Percentiles rank a stretch among this genome's conserved stretches.
phyloP scores from a whole-genome alignment of 1,284 basidiomycete genomes.

The Ustilago cynodontis region DNA sequence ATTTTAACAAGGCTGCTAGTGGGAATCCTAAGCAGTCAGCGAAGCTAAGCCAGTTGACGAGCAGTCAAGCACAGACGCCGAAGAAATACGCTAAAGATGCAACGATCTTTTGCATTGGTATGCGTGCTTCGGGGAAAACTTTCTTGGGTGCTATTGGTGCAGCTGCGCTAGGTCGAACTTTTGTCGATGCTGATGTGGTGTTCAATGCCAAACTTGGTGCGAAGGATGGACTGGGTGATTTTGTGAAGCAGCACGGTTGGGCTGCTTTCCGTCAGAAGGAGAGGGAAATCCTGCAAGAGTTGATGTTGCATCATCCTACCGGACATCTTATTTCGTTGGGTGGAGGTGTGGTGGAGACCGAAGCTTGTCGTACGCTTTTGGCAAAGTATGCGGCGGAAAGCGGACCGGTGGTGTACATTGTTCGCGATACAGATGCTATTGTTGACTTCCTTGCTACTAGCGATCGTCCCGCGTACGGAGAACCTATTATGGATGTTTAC shows the following conservation, averaged over 20 bases:
- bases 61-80: slow-evolving; percentile 46
- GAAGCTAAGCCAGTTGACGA: slow-evolving; percentile 24
- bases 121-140: slow-evolving; percentile 97
- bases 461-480: slow-evolving; percentile 79
- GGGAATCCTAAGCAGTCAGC: slow-evolving; percentile 18
- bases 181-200: slow-evolving; percentile 87
- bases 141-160: slow-evolving; percentile 86
- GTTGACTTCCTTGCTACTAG: slow-evolving; percentile 86
- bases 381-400: slow-evolving; percentile 76
- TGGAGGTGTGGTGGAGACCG: slow-evolving; percentile 92
- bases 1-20: slow-evolving; percentile 56
- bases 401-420: slow-evolving; percentile 80
- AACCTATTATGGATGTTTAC: slow-evolving; percentile 83
- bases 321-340: slow-evolving; percentile 80
- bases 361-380: slow-evolving; percentile 75
- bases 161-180: slow-evolving; percentile 79
- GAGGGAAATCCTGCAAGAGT: slow-evolving; percentile 69
- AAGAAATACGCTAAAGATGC: slow-evolving; percentile 73
- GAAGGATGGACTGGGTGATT: slow-evolving; percentile 77
- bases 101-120: slow-evolving; percentile 88
- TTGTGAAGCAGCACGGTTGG: slow-evolving; percentile 83
- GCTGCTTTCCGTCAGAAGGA: slow-evolving; percentile 77
- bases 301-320: slow-evolving; percentile 68
- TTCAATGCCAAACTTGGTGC: slow-evolving; percentile 77
- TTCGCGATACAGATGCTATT: slow-evolving; percentile 79